Base-by-base conservation (phyloP, 1,284 basidiomycete species). In the Phellinidium pouzarii region DNA sequence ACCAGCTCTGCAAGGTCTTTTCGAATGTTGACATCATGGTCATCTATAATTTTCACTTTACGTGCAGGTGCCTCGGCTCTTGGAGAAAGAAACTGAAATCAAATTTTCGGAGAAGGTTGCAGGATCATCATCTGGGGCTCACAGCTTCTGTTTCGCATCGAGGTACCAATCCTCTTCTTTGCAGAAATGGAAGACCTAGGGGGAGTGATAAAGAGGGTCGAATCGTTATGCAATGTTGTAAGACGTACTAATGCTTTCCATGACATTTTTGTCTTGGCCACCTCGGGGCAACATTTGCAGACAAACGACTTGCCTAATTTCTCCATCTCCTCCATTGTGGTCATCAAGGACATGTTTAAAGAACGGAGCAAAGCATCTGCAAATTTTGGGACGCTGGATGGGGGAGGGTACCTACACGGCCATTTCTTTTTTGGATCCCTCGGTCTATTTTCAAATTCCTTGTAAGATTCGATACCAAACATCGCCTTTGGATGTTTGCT, bases 171-270 rank as follows among this genome's bases (percentile, higher is more conserved):
- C 26, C 8, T 34, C 19, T 23, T 46, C 27, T 1, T 17, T 17
- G 17, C 26, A 34, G n/a, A 34, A 46, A 17, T 46, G 44, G 12
- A 34, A 34, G 9, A 46, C 26, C 44, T 46, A 12, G n/a, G 20
- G 43, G n/a, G n/a, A n/a, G 17, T 29, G 29, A 25, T 25, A 17
- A 9, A 44, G 43, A 25, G 29, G 2, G 25, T 11, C 4, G n/a
- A 27, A 26, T 2, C 2, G 29, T 26, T 17, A 12, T 8, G 12
- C 9, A 23, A 17, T 11, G n/a, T 25, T 25, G 43, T 12, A 11
- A 26, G n/a, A 46, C 44, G 20, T 17, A 46, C 44, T 19, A 46
- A 17, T 31, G 31, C 44, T 46, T 34, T 22, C 44, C 44, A 46
- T 34, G 25, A 14, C 44, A 46, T 34, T 29, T 36, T 31, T 17